These are phyloP conservation scores for Elsinoe arachidis DNA, from an alignment of 2,329 filamentous ascomycete genomes.

Conservation along the genomic window DNA sequence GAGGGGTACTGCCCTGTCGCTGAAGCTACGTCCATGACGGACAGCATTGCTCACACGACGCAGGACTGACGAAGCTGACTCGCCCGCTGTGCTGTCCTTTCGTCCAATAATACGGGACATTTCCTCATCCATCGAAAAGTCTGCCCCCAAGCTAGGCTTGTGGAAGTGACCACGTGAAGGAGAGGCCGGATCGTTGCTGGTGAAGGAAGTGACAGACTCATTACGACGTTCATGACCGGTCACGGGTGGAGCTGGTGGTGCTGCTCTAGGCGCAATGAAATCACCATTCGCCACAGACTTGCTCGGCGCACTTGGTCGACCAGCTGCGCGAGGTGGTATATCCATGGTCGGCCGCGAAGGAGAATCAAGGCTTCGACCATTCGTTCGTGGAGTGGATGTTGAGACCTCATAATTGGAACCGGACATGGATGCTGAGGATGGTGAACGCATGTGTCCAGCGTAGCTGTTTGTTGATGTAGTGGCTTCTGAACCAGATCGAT, in stretches of 20 bases:
- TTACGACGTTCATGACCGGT: constrained; percentile 19
- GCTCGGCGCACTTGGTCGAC: constrained; percentile 36
- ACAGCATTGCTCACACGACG: constrained; percentile 88
- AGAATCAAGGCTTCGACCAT: constrained; percentile 31
- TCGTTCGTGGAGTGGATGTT: constrained; percentile 15
- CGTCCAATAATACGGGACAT: constrained; percentile 70
- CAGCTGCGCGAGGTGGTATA: constrained; percentile 37
- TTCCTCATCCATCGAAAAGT: constrained; percentile 93
- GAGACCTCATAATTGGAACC: constrained; percentile 23
- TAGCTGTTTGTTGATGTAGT: not conserved
- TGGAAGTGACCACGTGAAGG: constrained; percentile 27
- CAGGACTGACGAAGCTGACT: constrained; percentile 56
- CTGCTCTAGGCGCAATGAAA: constrained; percentile 39
- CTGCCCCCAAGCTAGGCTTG: constrained; percentile 62
- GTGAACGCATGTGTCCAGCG: constrained; percentile 33
- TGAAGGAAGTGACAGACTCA: constrained; percentile 38
- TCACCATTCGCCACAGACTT: constrained; percentile 32
- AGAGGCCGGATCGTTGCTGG: constrained; percentile 29
- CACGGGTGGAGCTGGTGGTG: constrained; percentile 34
- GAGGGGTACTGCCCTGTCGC: constrained; percentile 38
- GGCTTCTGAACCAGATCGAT: constrained; percentile 3
- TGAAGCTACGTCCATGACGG: constrained; percentile 83
- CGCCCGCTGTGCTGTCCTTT: constrained; percentile 30
- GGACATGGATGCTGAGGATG: constrained; percentile 16
- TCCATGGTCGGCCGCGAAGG: constrained; percentile 35